Evolutionary conservation across 164 flowering plant species (phyloP), one percentile per base, ranked within the genome.

Genomic region (Liriodendron chinense): DNA sequence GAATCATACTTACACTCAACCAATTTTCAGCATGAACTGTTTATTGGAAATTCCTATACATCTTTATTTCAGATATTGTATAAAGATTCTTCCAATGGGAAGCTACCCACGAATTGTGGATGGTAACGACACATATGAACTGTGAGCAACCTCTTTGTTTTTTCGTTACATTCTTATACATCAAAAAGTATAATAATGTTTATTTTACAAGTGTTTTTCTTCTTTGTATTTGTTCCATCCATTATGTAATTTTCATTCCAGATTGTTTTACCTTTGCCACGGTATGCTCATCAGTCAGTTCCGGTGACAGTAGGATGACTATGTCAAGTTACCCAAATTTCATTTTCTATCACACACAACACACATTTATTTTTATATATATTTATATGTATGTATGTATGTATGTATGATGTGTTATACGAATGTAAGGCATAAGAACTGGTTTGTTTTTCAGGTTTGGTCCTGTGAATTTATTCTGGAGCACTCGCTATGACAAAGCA

Each of bases 401-500:
- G 9, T 2, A 1, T 23, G 14, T 5, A 14, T 64, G 12, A 64
- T 24, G 16, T 12, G 2, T 65, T 65, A 22, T 24, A 4, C 9
- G 68, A 12, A 22, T 6, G 20, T n/a, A 61, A 61, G 64, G 9
- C 22, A 22, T 61, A 23, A 2, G 10, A 65, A 9, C 28, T 22
- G 48, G 57, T 21, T 34, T 3, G 74, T 22, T 72, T 80, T 70
- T 78, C 77, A 96, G 99, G 83, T 96, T 94, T 85, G 99, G 99
- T 72, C 99, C 99, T 1, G 98, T 94, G 78, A 96, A 96, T 86
- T 82, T 94, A 79, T 96, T 96, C 73, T 96, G 99, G 99, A 96
- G 98, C 84, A 92, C 98, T 23, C 97, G 98, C 23, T 96, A 92
- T 71, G 98, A 94, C 87, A 96, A 91, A 83, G 99, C 98, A 78